A percentile compares a stretch with the other conserved stretches of the same genome.
Evolutionary conservation across 129 eudicot species (phyloP).

Genomic region (sunflower (Helianthus annuus)): DNA sequence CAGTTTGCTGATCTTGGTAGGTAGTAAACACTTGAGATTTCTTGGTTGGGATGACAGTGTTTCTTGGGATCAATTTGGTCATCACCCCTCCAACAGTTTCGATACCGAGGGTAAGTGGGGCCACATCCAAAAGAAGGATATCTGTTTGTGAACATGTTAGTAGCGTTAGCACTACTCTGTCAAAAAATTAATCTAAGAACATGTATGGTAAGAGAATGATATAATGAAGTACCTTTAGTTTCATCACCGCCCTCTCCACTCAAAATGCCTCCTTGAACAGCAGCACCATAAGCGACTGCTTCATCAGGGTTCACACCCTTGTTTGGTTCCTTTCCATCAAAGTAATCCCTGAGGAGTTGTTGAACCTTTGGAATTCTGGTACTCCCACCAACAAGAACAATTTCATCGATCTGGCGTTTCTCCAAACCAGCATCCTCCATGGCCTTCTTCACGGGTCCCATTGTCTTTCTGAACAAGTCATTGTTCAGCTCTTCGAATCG

Average conservation of each 20-base stretch:
- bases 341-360: constrained; percentile 75
- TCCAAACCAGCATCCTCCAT: constrained; percentile 84
- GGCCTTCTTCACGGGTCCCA: constrained; percentile 93
- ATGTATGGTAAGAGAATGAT: neutral
- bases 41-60: constrained; percentile 80
- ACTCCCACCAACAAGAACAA: constrained; percentile 91
- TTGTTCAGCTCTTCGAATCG: constrained; percentile 87
- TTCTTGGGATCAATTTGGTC: constrained; percentile 90
- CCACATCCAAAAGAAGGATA: constrained; percentile 80
- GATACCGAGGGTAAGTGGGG: constrained; percentile 84
- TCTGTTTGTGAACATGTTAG: constrained; percentile 27
- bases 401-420: constrained; percentile 76
- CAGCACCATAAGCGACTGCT: constrained; percentile 89
- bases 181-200: neutral
- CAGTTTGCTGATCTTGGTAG: constrained; percentile 82
- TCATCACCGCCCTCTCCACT: constrained; percentile 96
- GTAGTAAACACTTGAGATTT: constrained; percentile 88
- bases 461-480: constrained; percentile 81
- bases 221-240: constrained; percentile 55
- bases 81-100: constrained; percentile 94
- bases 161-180: neutral
- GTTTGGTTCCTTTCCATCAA: constrained; percentile 83
- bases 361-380: constrained; percentile 88
- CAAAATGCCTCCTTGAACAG: constrained; percentile 79
- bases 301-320: constrained; percentile 91